These are phyloP conservation scores for Cystofilobasidium ferigula DNA, from an alignment of 768 basidiomycete genomes.

Conservation along the genomic window DNA sequence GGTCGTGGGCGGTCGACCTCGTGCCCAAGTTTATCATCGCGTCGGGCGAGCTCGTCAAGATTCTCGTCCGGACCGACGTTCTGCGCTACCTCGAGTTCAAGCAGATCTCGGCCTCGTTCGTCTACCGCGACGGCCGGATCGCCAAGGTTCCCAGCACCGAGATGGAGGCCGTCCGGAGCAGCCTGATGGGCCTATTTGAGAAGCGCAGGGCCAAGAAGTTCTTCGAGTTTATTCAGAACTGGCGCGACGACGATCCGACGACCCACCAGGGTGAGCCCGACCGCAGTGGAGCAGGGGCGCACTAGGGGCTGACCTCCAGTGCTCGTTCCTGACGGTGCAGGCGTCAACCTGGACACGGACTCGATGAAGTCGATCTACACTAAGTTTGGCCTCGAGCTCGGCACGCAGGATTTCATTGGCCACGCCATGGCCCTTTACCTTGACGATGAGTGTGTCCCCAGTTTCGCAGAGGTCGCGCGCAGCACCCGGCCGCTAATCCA, in stretches of 20 bases:
- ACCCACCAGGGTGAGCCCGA: slow-evolving; percentile 97
- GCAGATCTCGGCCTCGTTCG: slow-evolving; percentile 96
- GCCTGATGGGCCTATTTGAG: slow-evolving; percentile 98
- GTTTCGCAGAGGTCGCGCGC: neutral
- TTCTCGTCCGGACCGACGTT: slow-evolving; percentile 97
- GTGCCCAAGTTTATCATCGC: slow-evolving; percentile 91
- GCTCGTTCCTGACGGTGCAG: slow-evolving; percentile 42
- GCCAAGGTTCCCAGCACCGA: slow-evolving; percentile 96
- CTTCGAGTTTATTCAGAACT: slow-evolving; percentile 89
- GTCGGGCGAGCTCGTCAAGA: slow-evolving; percentile 91
- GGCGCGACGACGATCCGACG: slow-evolving; percentile 88
- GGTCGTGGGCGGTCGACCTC: slow-evolving; percentile 55
- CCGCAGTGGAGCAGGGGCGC: slow-evolving; percentile 27
- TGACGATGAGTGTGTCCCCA: slow-evolving; percentile 73
- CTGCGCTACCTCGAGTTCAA: slow-evolving; percentile 99
- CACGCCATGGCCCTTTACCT: slow-evolving; percentile 98
- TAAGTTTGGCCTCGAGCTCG: slow-evolving; percentile 92
- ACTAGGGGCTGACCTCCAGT: neutral
- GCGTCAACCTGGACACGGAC: slow-evolving; percentile 75
- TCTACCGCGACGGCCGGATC: slow-evolving; percentile 91
- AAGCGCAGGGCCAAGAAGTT: slow-evolving; percentile 97
- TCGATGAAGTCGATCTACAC: slow-evolving; percentile 90
- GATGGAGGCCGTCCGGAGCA: slow-evolving; percentile 88
- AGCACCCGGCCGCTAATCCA: neutral
- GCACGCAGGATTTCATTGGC: slow-evolving; percentile 97